phyloP scores from a whole-genome alignment of 176 grass and related monocot species.

The Oryza rufipogon region DNA sequence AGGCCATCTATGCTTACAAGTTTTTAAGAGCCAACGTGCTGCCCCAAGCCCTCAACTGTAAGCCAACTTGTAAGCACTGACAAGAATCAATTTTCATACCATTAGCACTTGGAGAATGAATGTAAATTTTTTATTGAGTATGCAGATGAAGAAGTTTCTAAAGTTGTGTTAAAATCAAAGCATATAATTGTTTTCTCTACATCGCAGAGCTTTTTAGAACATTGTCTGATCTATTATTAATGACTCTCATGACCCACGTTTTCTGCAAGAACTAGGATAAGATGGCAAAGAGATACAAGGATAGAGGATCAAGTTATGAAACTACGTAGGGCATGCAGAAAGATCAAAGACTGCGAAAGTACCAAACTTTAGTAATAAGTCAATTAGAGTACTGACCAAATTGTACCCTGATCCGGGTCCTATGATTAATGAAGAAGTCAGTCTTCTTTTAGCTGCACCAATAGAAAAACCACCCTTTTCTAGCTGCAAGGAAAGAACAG shows the following conservation, averaged over 20 bases:
- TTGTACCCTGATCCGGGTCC: conserved; percentile 95
- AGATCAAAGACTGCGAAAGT: conserved; percentile 15
- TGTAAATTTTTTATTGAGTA: not conserved
- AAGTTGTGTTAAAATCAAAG: not conserved
- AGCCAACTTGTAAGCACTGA: no score
- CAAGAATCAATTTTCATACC: not conserved
- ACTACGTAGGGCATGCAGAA: conserved; percentile 24
- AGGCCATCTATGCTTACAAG: not conserved
- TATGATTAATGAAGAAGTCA: conserved; percentile 75
- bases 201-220: not conserved
- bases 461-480: conserved; percentile 91
- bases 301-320: not conserved
- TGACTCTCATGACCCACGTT: conserved; percentile 6
- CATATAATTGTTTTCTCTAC: conserved; percentile 15
- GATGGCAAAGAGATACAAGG: not conserved
- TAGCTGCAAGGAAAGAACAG: conserved; percentile 48
- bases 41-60: not conserved
- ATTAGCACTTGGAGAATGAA: not conserved
- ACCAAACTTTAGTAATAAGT: conserved; percentile 19
- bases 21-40: not conserved
- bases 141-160: not conserved
- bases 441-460: conserved; percentile 71
- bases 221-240: not conserved
- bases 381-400: conserved; percentile 60
- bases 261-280: conserved; percentile 3